Conservation (phyloP, 371 early-diverging fungal species). For the Apophysomyces variabilis region DNA sequence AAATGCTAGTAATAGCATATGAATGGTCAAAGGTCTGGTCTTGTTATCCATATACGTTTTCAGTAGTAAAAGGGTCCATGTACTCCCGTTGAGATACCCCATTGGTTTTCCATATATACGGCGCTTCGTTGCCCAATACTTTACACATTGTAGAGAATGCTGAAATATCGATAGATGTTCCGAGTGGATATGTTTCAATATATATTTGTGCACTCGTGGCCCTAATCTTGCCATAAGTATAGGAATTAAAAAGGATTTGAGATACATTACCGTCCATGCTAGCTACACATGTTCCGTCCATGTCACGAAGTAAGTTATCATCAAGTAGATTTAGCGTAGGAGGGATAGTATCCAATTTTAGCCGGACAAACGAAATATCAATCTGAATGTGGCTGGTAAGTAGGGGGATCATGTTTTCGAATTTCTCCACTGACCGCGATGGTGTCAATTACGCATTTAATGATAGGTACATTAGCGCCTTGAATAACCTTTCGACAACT, state of each 20-base stretch:
- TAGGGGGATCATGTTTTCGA: not conserved
- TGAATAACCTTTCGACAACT: conserved; percentile 26
- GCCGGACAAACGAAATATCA: conserved; percentile 47
- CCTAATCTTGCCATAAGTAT: conserved; percentile 16
- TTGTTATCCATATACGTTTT: conserved; percentile 31
- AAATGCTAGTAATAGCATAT: conserved; percentile 24
- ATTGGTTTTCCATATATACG: conserved; percentile 40
- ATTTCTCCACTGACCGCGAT: conserved; percentile 29
- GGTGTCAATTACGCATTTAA: conserved; percentile 38
- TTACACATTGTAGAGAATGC: conserved; percentile 30
- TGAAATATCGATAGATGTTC: conserved; percentile 25
- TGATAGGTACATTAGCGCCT: conserved; percentile 44
- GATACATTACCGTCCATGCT: conserved; percentile 40
- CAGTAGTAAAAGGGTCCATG: conserved; percentile 38
- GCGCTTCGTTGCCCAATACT: conserved; percentile 43
- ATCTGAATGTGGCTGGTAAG: conserved; percentile 20
- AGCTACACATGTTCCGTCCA: conserved; percentile 33
- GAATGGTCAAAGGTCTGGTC: conserved; percentile 12
- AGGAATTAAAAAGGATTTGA: not conserved
- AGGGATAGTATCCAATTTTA: conserved; percentile 18
- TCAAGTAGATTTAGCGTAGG: conserved; percentile 32
- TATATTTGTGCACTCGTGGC: conserved; percentile 41
- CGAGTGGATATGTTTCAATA: conserved; percentile 16
- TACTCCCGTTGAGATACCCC: conserved; percentile 44
- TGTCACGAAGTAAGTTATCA: conserved; percentile 25